phyloP scores from a whole-genome alignment of 768 basidiomycete species.

The Cystofilobasidium ferigula region DNA sequence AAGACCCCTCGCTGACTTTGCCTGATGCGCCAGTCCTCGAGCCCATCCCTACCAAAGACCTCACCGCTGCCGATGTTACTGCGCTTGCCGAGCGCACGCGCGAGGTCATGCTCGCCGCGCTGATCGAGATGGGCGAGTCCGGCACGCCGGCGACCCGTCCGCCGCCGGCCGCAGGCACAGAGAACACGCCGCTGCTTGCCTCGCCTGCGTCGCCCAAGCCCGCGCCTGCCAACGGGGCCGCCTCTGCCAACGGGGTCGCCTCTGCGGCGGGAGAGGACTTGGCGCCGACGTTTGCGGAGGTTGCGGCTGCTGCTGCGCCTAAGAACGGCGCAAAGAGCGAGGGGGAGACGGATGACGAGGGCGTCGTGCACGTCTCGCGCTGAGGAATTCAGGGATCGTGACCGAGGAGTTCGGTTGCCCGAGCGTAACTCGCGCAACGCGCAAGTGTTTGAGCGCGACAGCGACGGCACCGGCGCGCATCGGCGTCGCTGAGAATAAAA shows the following conservation, averaged over 20 bases:
- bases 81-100: slow-evolving; percentile 57
- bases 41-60: slow-evolving; percentile 62
- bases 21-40: slow-evolving; percentile 59
- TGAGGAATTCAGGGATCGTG: too few species aligned
- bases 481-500: too few species aligned
- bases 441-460: too few species aligned
- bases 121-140: slow-evolving; percentile 63
- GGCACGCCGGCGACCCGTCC: slow-evolving; percentile 12
- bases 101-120: slow-evolving; percentile 63
- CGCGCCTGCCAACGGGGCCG: background rate
- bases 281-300: background rate
- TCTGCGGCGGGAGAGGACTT: too few species aligned
- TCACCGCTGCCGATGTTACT: slow-evolving; percentile 57
- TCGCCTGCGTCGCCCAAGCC: background rate
- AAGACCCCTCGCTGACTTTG: slow-evolving; percentile 1
- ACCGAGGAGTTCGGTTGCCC: too few species aligned
- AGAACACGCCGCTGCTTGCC: background rate
- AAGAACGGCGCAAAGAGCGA: background rate
- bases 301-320: background rate
- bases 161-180: background rate
- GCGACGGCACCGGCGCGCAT: too few species aligned
- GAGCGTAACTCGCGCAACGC: too few species aligned
- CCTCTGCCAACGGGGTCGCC: background rate
- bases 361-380: background rate
- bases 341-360: background rate